phyloP scores from a whole-genome alignment of 2,329 filamentous ascomycete genomes.

The Aspergillus persii region DNA sequence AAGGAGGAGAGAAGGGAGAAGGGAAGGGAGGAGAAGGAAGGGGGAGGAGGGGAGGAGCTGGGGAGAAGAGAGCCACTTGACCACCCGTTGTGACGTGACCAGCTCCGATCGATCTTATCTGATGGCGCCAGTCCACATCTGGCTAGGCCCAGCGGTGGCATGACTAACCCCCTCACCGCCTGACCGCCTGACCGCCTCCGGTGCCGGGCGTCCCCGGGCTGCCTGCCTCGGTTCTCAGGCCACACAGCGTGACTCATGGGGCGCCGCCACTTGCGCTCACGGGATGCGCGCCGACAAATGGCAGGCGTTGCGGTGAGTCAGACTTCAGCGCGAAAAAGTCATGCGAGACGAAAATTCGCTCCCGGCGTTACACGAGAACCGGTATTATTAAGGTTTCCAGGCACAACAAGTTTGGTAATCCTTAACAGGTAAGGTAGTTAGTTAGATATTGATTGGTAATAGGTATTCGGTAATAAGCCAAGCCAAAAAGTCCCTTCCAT shows the following conservation, averaged over 20 bases:
- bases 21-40: slow-evolving; percentile 1
- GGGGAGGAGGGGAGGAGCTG: slow-evolving; percentile 2
- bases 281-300: background rate
- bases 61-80: background rate
- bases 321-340: background rate
- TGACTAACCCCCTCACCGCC: background rate
- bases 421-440: background rate
- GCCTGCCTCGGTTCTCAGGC: background rate
- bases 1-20: background rate
- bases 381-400: too few species aligned
- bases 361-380: too few species aligned
- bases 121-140: slow-evolving; percentile 22
- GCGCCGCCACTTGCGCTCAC: background rate
- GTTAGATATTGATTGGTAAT: background rate
- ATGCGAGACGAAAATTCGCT: background rate
- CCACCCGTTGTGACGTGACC: background rate
- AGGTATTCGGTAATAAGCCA: background rate
- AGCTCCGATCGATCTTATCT: slow-evolving; percentile 33
- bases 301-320: background rate
- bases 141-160: background rate
- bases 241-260: background rate
- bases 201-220: background rate
- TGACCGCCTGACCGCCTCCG: background rate
- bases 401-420: too few species aligned
- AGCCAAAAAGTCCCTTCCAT: slow-evolving; percentile 24